Evolutionary conservation across 257 asterid genomes (phyloP).

Genomic region (Penstemon newberryi): DNA sequence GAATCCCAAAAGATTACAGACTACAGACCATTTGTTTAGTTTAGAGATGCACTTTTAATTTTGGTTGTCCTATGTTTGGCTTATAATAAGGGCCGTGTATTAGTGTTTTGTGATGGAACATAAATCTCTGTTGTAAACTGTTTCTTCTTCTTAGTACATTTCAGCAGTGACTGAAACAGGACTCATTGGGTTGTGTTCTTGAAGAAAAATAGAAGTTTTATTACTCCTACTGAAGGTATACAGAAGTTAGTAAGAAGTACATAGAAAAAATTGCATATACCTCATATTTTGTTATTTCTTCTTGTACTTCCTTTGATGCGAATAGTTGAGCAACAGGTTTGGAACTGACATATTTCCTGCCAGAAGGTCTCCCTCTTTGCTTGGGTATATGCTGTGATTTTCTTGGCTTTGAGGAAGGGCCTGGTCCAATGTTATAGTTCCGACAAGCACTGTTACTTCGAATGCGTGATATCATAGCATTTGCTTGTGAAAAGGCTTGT

Average conservation of each 20-base stretch:
- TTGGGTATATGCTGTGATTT: conserved; percentile 48
- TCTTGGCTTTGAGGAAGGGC: conserved; percentile 48
- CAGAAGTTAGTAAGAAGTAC: background rate
- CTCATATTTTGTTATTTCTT: conserved; percentile 66
- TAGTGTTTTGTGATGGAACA: no score
- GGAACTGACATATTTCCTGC: conserved; percentile 50
- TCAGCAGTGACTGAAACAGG: no score
- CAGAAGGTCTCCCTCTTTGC: conserved; percentile 44
- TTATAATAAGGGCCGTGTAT: no score
- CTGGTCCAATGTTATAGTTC: conserved; percentile 53
- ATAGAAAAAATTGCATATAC: conserved; percentile 32
- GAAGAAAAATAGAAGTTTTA: background rate
- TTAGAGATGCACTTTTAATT: no score
- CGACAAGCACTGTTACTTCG: conserved; percentile 60
- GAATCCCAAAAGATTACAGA: no score
- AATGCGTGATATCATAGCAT: conserved; percentile 57
- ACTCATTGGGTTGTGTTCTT: background rate
- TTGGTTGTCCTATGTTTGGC: no score
- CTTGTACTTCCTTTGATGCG: conserved; percentile 64
- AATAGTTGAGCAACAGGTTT: conserved; percentile 64
- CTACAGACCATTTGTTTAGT: no score
- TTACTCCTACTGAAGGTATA: background rate
- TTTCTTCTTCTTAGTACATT: no score
- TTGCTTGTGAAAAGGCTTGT: conserved; percentile 45
- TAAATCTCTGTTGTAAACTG: no score